These are phyloP conservation scores for Stenocarpella maydis DNA, from an alignment of 2,329 filamentous ascomycete species.

Conservation along the genomic window DNA sequence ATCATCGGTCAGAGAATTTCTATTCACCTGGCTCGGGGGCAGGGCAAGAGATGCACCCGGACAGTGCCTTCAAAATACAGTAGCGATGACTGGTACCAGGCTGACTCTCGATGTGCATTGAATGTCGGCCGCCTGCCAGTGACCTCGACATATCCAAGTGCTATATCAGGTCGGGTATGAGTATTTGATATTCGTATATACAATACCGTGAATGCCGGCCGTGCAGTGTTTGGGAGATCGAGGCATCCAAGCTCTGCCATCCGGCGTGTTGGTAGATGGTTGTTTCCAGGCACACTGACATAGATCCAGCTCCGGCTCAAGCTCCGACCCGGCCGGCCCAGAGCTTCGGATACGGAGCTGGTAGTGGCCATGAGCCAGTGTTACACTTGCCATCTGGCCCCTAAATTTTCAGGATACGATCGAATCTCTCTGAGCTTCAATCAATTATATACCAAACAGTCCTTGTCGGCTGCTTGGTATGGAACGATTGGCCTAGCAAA, in stretches of 20 bases:
- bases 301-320: not conserved
- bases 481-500: not conserved
- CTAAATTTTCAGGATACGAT: not conserved
- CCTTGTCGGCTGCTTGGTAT: not conserved
- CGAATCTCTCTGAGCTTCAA: no score
- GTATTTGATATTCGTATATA: not conserved
- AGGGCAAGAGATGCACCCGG: not conserved
- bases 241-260: not conserved
- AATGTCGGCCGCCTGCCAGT: not conserved
- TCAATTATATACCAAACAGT: not conserved
- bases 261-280: not conserved
- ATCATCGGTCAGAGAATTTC: not conserved
- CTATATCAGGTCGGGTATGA: not conserved
- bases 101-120: not conserved
- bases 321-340: conserved; percentile 25
- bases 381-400: not conserved
- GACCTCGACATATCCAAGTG: not conserved
- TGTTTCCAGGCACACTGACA: not conserved
- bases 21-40: not conserved
- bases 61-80: not conserved
- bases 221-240: not conserved
- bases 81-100: not conserved
- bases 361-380: not conserved
- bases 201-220: not conserved
- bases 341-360: conserved; percentile 16